phyloP scores from a whole-genome alignment of 805 yeast genomes.

The Alloascoidea hylecoeti region DNA sequence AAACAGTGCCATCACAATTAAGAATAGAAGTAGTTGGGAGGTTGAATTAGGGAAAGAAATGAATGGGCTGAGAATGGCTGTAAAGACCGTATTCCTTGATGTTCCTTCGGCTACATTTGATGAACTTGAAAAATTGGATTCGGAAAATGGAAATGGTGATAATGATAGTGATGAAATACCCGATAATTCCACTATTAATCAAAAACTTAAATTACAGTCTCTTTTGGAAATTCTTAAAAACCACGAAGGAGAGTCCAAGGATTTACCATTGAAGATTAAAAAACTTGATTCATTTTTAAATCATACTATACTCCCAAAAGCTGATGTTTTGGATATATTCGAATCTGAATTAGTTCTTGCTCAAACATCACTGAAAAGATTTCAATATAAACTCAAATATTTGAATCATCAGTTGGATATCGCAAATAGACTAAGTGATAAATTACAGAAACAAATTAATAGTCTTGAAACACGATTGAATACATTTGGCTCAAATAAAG shows the following conservation, averaged over 20 bases:
- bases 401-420: not conserved
- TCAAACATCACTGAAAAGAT: no score
- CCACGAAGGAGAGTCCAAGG: not conserved
- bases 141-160: not conserved
- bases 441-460: not conserved
- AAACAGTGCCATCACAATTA: no score
- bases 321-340: not conserved
- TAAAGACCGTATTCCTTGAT: no score
- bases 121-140: not conserved
- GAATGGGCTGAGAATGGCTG: not conserved
- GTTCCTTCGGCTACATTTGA: no score
- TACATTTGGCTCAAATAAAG: not conserved
- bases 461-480: not conserved
- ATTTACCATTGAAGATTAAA: no score
- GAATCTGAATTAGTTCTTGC: not conserved
- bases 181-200: no score
- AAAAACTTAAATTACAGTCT: no score
- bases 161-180: no score
- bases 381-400: not conserved
- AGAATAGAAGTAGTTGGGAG: no score
- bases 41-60: not conserved
- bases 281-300: no score
- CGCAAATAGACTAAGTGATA: not conserved
- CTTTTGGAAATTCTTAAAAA: not conserved
- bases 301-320: not conserved